Conservation (phyloP, 2,329 filamentous ascomycete species). For the Fusarium longipes region DNA sequence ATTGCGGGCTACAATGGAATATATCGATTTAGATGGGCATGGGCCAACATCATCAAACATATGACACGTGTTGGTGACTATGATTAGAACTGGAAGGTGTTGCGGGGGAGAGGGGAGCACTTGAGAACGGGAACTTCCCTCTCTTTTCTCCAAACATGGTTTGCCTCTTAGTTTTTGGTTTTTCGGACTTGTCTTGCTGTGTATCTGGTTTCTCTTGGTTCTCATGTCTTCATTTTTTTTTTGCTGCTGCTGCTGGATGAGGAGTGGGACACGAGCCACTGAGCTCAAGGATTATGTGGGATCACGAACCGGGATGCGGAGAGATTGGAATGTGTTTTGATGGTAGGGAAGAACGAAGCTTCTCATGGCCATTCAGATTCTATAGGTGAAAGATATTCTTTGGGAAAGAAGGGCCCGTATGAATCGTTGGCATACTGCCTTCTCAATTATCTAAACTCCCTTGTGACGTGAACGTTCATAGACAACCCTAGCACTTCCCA, state of each 20-base stretch:
- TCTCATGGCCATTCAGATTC: slow-evolving; percentile 7
- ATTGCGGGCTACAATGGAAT: slow-evolving; percentile 20
- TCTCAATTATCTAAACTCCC: not conserved
- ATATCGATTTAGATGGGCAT: slow-evolving; percentile 17
- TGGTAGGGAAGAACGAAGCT: slow-evolving; percentile 7
- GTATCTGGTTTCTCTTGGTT: not conserved
- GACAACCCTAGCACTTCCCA: not conserved
- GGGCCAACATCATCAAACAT: not conserved
- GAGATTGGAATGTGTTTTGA: slow-evolving; percentile 3
- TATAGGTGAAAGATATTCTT: slow-evolving; percentile 14
- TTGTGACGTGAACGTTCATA: slow-evolving; percentile 1
- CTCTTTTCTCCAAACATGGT: slow-evolving; percentile 3
- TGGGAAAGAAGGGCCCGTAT: slow-evolving; percentile 6
- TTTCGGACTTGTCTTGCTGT: not conserved
- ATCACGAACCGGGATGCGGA: slow-evolving; percentile 12
- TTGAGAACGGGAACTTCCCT: not conserved
- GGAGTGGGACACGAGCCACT: slow-evolving; percentile 15
- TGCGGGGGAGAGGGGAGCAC: not conserved
- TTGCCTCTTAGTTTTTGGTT: slow-evolving; percentile 8
- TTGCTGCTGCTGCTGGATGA: slow-evolving; percentile 11
- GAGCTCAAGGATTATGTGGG: slow-evolving; percentile 26
- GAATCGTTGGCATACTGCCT: slow-evolving; percentile 1
- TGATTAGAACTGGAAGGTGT: slow-evolving; percentile 16
- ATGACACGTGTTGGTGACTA: slow-evolving; percentile 1
- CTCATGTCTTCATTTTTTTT: not conserved